Conservation (phyloP, 805 yeast genomes). For the Millerago galiae region DNA sequence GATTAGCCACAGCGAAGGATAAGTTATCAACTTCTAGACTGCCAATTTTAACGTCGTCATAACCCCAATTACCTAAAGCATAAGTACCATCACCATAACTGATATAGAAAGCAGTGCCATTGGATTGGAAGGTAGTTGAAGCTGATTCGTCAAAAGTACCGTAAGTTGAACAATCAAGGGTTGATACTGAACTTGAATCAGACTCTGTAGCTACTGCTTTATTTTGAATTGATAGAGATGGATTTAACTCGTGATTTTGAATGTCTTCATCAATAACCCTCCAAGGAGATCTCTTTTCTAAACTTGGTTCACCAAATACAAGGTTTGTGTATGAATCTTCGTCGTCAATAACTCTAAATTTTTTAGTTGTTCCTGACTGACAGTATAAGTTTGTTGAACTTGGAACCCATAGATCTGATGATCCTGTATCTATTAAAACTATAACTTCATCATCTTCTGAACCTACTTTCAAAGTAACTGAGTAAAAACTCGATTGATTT, state of each 20-base stretch:
- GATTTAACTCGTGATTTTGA: neutral
- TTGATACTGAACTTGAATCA: conserved; percentile 13
- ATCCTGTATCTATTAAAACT: conserved; percentile 69
- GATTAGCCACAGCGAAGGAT: conserved; percentile 70
- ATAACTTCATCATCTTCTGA: conserved; percentile 49
- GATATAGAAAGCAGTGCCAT: conserved; percentile 34
- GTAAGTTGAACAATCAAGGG: conserved; percentile 31
- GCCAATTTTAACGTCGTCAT: conserved; percentile 53
- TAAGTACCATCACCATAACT: conserved; percentile 42
- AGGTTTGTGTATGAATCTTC: neutral
- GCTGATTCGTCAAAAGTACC: conserved; percentile 32
- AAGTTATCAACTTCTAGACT: conserved; percentile 44
- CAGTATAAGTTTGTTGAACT: conserved; percentile 44
- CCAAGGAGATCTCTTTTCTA: conserved; percentile 8
- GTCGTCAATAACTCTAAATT: conserved; percentile 13
- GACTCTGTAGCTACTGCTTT: conserved; percentile 6
- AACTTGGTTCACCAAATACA: neutral
- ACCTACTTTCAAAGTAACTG: conserved; percentile 45
- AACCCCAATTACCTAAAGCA: conserved; percentile 32
- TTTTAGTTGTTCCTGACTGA: conserved; percentile 11
- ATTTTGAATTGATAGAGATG: conserved; percentile 3
- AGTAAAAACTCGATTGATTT: conserved; percentile 38
- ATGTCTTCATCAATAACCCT: conserved; percentile 6
- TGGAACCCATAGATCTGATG: conserved; percentile 66
- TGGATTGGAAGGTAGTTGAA: conserved; percentile 29